These are phyloP conservation scores for Triticum timopheevii DNA, from an alignment of 176 grass and related monocot genomes.

Conservation along the genomic window DNA sequence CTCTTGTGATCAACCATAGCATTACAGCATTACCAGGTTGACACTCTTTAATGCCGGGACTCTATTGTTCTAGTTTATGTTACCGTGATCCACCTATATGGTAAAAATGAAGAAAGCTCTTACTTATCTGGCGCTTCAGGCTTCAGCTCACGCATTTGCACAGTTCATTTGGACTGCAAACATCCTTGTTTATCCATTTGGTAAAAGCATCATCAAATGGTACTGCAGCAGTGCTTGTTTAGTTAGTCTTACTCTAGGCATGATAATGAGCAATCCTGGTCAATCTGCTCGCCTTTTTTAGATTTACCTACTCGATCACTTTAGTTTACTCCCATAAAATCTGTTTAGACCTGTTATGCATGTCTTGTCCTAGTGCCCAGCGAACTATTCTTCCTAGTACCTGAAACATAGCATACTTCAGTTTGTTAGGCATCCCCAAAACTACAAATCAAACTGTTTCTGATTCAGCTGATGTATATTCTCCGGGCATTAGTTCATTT, in stretches of 20 bases:
- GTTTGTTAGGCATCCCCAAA: background rate
- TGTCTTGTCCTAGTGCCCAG: background rate
- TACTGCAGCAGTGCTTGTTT: background rate
- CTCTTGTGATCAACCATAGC: background rate
- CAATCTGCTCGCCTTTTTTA: background rate
- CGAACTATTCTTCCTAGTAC: no score
- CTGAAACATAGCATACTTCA: background rate
- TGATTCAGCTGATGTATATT: background rate
- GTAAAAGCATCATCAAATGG: no score
- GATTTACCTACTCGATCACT: background rate
- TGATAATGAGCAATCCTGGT: background rate
- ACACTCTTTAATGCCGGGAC: no score
- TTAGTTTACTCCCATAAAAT: background rate
- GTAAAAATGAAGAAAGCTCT: no score
- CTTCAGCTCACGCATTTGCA: no score
- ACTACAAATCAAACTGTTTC: background rate
- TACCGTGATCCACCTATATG: no score
- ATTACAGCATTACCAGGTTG: no score
- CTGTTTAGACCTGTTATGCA: background rate
- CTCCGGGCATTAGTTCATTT: background rate
- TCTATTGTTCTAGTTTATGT: no score
- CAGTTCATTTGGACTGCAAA: no score
- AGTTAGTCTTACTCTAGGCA: background rate
- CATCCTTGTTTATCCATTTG: no score
- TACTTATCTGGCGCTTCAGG: no score